These are phyloP conservation scores for Canavalia ensiformis DNA, from an alignment of 306 rosid genomes.

Conservation along the genomic window DNA sequence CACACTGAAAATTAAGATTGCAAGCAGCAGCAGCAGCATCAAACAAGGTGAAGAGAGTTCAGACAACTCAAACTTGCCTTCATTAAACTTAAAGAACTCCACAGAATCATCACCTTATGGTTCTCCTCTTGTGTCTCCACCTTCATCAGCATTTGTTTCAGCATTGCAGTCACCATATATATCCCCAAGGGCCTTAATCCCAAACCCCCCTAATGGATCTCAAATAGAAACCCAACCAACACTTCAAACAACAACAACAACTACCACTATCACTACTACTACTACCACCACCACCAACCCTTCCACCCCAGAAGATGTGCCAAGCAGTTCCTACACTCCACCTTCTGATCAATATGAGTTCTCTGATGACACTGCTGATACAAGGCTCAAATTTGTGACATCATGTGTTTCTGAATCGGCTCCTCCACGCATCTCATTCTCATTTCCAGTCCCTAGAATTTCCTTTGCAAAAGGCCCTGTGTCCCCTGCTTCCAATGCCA, in stretches of 20 bases:
- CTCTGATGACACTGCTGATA: slow-evolving; percentile 66
- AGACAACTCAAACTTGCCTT: slow-evolving; percentile 53
- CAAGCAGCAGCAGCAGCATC: slow-evolving; percentile 45
- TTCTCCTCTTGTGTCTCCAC: slow-evolving; percentile 88
- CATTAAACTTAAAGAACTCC: slow-evolving; percentile 61
- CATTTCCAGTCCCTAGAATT: slow-evolving; percentile 81
- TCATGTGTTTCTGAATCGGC: slow-evolving; percentile 60
- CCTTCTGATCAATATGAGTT: slow-evolving; percentile 88
- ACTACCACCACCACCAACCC: slow-evolving; percentile 34
- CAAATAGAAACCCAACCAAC: slow-evolving; percentile 41
- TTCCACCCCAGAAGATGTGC: slow-evolving; percentile 70
- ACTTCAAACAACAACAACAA: slow-evolving; percentile 14
- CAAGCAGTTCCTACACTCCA: slow-evolving; percentile 93
- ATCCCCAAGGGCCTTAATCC: slow-evolving; percentile 76
- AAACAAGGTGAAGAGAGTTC: slow-evolving; percentile 44
- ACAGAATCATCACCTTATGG: slow-evolving; percentile 68
- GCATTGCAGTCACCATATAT: slow-evolving; percentile 92
- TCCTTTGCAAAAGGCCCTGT: slow-evolving; percentile 76
- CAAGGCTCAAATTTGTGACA: slow-evolving; percentile 61
- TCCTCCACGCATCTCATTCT: slow-evolving; percentile 80
- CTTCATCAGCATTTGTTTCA: slow-evolving; percentile 95
- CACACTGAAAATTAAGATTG: slow-evolving; percentile 67
- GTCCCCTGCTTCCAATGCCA: slow-evolving; percentile 70
- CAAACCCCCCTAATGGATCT: slow-evolving; percentile 30
- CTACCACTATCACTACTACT: not conserved